Evolutionary conservation across 805 yeast species (phyloP), one percentile per base, ranked within the genome.

Genomic region (Lipomyces japonicus): DNA sequence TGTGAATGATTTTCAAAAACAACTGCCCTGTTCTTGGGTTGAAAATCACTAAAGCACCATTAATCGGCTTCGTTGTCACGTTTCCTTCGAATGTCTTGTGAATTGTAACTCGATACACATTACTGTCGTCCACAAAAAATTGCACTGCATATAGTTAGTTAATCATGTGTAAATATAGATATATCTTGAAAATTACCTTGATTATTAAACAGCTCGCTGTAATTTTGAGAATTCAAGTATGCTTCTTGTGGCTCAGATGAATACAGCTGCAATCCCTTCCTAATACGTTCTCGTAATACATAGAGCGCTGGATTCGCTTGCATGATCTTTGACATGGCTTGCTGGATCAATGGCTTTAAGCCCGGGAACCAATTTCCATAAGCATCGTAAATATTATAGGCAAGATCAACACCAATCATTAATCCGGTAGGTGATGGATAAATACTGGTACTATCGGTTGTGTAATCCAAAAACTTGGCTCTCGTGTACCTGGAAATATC

Each of bases 281-380:
- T 77, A 30, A 93, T 84, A 61, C 99, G 80, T 69, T 93, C 99
- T 41, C 98, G 76, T 42, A 93, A 73, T 25, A 91, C 97, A 65
- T 82, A 85, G 36, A 93, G 68, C 0, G 97, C 95, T 0, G 98
- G 97, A 62, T 91, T 93, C 1, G 93, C 84, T 63, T 87, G 89
- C 96, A 90, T 86, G 40, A 93, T 86, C 32, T 93, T 91, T 56
- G 80, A 77, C 95, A 93, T 82, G 12, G 97, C 95, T 62, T 83
- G 87, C 63, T 86, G 95, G 72, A 93, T 73, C 62, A 93, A 72
- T 2, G 88, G 88, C 67, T 93, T 93, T 68, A 91, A 70, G 0
- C 97, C 97, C 2, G 95, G 91, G 71, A 93, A 86, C 98, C 98
- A 93, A 62, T 87, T 88, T 28, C 99, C 99, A 68, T 88, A 93